phyloP scores from a whole-genome alignment of 805 yeast species.

The Metschnikowia vanudenii region DNA sequence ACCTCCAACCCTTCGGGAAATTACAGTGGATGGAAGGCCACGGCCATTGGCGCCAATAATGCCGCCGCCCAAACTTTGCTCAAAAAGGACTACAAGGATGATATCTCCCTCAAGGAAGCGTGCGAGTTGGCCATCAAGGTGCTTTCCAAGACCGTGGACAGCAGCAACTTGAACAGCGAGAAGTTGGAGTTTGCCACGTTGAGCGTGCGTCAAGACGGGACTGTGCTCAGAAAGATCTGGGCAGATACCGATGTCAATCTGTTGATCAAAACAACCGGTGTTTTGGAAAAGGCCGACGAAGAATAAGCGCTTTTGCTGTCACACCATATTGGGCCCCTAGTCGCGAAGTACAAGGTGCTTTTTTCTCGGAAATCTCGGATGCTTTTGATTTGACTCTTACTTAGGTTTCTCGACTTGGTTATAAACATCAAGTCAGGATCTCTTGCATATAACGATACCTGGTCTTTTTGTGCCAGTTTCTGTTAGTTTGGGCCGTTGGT shows the following conservation, averaged over 20 bases:
- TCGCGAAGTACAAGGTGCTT: neutral
- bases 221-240: slow-evolving; percentile 70
- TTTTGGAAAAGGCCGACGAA: slow-evolving; percentile 43
- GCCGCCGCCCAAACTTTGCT: slow-evolving; percentile 93
- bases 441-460: too few relatives aligned
- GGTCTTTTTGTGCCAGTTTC: too few relatives aligned
- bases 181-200: slow-evolving; percentile 91
- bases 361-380: neutral
- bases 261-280: slow-evolving; percentile 69
- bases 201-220: slow-evolving; percentile 48
- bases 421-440: too few relatives aligned
- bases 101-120: slow-evolving; percentile 69
- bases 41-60: slow-evolving; percentile 93
- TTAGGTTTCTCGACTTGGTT: too few relatives aligned
- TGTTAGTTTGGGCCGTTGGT: too few relatives aligned
- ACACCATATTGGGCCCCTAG: neutral
- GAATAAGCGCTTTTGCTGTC: slow-evolving; percentile 17
- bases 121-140: slow-evolving; percentile 87
- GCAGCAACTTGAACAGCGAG: slow-evolving; percentile 79
- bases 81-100: slow-evolving; percentile 92
- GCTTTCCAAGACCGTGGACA: slow-evolving; percentile 90
- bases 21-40: slow-evolving; percentile 98
- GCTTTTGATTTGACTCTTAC: too few relatives aligned
- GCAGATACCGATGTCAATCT: slow-evolving; percentile 71
- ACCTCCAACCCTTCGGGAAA: slow-evolving; percentile 97